Base-by-base conservation (phyloP, 441 rosid species). In the Bruguiera hainesii region DNA sequence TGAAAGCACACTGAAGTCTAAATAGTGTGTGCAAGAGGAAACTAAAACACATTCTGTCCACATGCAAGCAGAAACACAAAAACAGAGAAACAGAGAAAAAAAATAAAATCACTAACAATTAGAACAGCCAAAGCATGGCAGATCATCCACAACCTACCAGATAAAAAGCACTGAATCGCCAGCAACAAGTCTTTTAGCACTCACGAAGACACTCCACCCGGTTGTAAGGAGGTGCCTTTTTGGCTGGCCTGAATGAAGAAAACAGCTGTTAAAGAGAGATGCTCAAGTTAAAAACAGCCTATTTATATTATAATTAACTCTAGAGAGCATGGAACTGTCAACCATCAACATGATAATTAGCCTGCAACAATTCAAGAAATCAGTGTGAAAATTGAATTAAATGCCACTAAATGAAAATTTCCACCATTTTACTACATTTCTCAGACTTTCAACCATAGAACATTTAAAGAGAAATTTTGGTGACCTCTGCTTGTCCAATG, bases 91-190 rank as follows among this genome's bases (percentile, higher is more conserved):
- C 9, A n/a, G 56, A 51, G 1, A 23, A n/a, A 51, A 53, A 13
- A 35, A 1, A 66, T 25, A 2, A 61, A 25, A 7, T 19, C 19
- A 37, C 7, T 29, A 5, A 1, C 37, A 39, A 53, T 59, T 46
- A 26, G 56, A 61, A 20, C 50, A 55, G 29, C 0, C 0, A 13
- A 18, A 28, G 42, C 19, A 26, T 15, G 37, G 42, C 29, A 61
- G 11, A 42, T 55, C 28, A 55, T 21, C 52, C 20, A 61, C 39
- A 39, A 63, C 78, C 21, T 78, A 84, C 88, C 88, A 84, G 73
- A 84, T 84, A 68, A 84, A 84, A 73, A 84, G 84, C 48, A 84
- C 88, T 0, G 88, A 81, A 68, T 84, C 88, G 30, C 88, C 88
- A 26, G 88, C 85, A 59, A 78, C 75, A 70, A 84, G 88, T 66